Evolutionary conservation across 345 rosid species (phyloP).

Genomic region (Gossypium mustelinum): DNA sequence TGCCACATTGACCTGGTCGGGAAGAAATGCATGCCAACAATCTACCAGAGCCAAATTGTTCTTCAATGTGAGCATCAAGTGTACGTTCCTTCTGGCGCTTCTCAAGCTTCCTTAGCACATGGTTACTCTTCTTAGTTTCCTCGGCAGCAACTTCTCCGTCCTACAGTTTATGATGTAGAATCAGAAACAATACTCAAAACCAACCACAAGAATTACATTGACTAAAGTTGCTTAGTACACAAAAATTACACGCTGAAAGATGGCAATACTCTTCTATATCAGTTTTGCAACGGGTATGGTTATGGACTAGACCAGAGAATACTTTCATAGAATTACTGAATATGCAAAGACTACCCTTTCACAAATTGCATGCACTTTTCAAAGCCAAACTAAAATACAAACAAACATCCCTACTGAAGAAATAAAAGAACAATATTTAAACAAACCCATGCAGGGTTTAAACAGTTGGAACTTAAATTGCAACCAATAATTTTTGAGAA

Average conservation of each 20-base stretch:
- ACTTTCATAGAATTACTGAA: not conserved
- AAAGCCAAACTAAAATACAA: not conserved
- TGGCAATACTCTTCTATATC: not conserved
- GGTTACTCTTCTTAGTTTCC: constrained; percentile 52
- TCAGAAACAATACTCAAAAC: not conserved
- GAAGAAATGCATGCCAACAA: constrained; percentile 53
- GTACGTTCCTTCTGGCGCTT: constrained; percentile 41
- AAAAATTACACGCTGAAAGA: not conserved
- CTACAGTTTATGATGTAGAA: constrained; percentile 14
- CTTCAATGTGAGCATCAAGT: constrained; percentile 48
- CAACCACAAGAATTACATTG: not conserved
- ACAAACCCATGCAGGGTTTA: not conserved
- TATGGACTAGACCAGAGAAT: not conserved
- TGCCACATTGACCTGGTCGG: constrained; percentile 56
- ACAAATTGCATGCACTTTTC: not conserved
- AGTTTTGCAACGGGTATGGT: not conserved
- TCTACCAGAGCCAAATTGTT: constrained; percentile 47
- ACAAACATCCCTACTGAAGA: not conserved
- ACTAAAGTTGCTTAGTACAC: not conserved
- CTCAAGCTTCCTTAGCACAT: constrained; percentile 42
- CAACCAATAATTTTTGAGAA: not conserved
- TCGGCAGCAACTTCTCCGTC: constrained; percentile 36
- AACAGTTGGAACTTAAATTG: not conserved
- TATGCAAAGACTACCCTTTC: not conserved
- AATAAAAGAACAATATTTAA: not conserved